Evolutionary conservation across 371 early-diverging fungal species (phyloP).

Genomic region (Amoeboaphelidium protococcarum): DNA sequence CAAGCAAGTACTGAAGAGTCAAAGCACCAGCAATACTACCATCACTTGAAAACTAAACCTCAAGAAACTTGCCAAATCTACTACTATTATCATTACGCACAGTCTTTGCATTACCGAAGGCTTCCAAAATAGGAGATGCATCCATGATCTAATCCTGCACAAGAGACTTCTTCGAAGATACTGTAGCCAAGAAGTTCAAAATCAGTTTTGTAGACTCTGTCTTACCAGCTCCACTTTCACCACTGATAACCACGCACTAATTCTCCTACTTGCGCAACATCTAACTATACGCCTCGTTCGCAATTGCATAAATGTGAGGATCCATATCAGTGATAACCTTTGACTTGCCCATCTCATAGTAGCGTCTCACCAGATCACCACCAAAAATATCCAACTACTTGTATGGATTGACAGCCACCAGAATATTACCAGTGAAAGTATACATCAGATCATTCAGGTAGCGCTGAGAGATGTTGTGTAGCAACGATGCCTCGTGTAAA

Average conservation of each 20-base stretch:
- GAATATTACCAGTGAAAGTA: constrained; percentile 19
- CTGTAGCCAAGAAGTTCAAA: constrained; percentile 14
- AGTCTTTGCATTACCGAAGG: constrained; percentile 27
- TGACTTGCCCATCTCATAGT: too few species aligned
- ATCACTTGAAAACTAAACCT: constrained; percentile 5
- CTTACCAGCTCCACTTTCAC: constrained; percentile 24
- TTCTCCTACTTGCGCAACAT: constrained; percentile 10
- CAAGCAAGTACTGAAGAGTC: constrained; percentile 3
- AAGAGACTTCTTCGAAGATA: constrained; percentile 1
- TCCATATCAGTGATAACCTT: constrained; percentile 4
- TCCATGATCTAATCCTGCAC: constrained; percentile 12
- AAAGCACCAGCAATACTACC: constrained; percentile 2
- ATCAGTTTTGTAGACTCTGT: constrained; percentile 20
- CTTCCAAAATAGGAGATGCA: constrained; percentile 17
- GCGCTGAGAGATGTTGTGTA: constrained; percentile 3
- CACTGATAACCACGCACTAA: constrained; percentile 20
- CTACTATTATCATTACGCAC: constrained; percentile 18
- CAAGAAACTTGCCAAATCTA: constrained; percentile 22
- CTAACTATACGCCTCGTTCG: constrained; percentile 13
- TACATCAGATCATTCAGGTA: background rate
- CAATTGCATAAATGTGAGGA: constrained; percentile 21
- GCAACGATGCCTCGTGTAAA: constrained; percentile 3
- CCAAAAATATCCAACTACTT: constrained; percentile 9
- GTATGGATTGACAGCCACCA: constrained; percentile 21
- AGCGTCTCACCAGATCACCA: constrained; percentile 1